Evolutionary conservation across 2,329 filamentous ascomycete species (phyloP).

Genomic region (Xylaria sp.): DNA sequence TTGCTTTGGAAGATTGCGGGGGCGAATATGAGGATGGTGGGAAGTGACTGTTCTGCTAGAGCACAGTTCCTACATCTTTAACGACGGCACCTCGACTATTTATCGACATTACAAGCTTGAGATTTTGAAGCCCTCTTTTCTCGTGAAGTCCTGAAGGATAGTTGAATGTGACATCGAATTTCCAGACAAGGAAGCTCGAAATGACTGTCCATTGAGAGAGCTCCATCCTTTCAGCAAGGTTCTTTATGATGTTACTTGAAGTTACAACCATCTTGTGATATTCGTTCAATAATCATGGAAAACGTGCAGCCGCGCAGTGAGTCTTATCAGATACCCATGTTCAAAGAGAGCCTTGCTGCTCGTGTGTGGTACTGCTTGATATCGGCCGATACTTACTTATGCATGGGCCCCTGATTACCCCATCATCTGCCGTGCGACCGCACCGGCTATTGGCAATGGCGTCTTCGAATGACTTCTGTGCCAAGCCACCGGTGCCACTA

Average conservation of each 20-base stretch:
- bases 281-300: conserved; percentile 20
- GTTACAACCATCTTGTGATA: conserved; percentile 28
- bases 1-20: conserved; percentile 13
- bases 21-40: conserved; percentile 22
- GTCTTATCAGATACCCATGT: conserved; percentile 41
- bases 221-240: conserved; percentile 27
- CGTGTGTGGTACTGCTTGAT: conserved; percentile 12
- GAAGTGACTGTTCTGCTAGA: conserved; percentile 34
- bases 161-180: conserved; percentile 14
- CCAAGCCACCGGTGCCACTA: conserved; percentile 30
- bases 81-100: conserved; percentile 43
- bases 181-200: conserved; percentile 35
- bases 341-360: conserved; percentile 37
- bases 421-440: conserved; percentile 28
- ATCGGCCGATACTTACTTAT: conserved; percentile 26
- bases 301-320: conserved; percentile 36
- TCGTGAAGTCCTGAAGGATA: conserved; percentile 27
- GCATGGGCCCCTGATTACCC: conserved; percentile 27
- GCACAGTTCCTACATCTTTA: conserved; percentile 14
- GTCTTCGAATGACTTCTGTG: conserved; percentile 32
- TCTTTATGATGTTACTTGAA: conserved; percentile 29
- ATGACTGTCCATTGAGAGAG: conserved; percentile 17
- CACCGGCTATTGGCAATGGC: conserved; percentile 32
- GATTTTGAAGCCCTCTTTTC: conserved; percentile 30
- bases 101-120: conserved; percentile 40